phyloP scores from a whole-genome alignment of 345 rosid species.

The Brassica rapa region DNA sequence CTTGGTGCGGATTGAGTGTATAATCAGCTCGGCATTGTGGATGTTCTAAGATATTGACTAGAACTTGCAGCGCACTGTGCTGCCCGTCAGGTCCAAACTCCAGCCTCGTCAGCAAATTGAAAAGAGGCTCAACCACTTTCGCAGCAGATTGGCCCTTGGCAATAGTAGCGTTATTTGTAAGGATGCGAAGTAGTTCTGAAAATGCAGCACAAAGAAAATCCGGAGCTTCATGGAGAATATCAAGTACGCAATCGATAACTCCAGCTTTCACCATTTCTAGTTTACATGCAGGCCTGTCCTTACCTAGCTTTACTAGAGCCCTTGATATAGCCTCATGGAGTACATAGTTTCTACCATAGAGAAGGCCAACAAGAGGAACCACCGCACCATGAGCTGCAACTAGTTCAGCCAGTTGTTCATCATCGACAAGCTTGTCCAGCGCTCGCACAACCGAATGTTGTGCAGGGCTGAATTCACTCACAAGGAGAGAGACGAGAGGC shows the following conservation, averaged over 20 bases:
- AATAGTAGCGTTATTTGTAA: constrained; percentile 92
- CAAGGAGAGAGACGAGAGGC: constrained; percentile 96
- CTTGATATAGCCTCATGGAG: constrained; percentile 97
- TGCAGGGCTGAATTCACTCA: constrained; percentile 80
- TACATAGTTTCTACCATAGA: constrained; percentile 76
- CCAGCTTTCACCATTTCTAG: constrained; percentile 99
- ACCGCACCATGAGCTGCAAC: constrained; percentile 99
- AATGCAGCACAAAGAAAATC: constrained; percentile 91
- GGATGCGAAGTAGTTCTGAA: constrained; percentile 85
- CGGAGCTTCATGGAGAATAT: constrained; percentile 92
- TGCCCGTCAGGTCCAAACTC: constrained; percentile 96
- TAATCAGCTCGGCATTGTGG: constrained; percentile 91
- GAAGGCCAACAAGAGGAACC: constrained; percentile 96
- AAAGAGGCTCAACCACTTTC: constrained; percentile 91
- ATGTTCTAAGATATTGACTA: constrained; percentile 93
- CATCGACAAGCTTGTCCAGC: constrained; percentile 90
- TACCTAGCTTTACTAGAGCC: constrained; percentile 94
- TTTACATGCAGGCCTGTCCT: constrained; percentile 96
- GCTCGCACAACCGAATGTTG: constrained; percentile 97
- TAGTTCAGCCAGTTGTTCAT: constrained; percentile 97
- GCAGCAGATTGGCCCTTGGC: constrained; percentile 95
- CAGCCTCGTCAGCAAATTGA: constrained; percentile 62
- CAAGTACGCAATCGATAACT: constrained; percentile 83
- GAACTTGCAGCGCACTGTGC: constrained; percentile 92
- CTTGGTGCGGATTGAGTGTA: constrained; percentile 75